Evolutionary conservation across 2,329 filamentous ascomycete species (phyloP), one percentile per base, ranked within the genome.

Genomic region (Pezicula rhizophila): DNA sequence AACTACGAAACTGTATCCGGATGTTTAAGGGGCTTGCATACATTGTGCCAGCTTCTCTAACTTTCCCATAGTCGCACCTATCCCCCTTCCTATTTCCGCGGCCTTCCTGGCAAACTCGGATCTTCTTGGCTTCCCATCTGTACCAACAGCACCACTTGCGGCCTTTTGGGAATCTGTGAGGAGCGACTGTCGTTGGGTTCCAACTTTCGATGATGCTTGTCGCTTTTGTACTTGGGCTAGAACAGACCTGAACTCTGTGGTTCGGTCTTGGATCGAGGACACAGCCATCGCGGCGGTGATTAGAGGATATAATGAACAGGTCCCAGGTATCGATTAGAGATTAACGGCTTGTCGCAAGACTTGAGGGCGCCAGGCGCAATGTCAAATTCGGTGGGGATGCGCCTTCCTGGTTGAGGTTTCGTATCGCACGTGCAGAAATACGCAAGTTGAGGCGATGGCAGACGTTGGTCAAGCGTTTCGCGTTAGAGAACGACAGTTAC

Each of bases 71-170:
- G 93, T 97, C 49, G 80, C 85, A 11, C 86, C 87, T 57, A 99
- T 97, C 28, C 90, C 90, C 59, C 89, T 80, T 47, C 92, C 93
- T 62, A 99, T 96, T 59, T 93, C 87, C 38, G 89, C 89, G 7
- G 93, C 93, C 65, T 85, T 85, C 60, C 90, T 82, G 61, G 93
- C 93, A 70, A 99, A 99, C 63, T 97, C 93, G 52, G 89, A 95
- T 59, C 89, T 80, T 56, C 76, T 73, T n/a, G 74, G 75, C 48
- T 71, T 75, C 49, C 64, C 68, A 51, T 65, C 63, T 37, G 64
- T 65, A 44, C 66, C 66, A 47, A 67, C 70, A 57, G 74, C 70
- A 52, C 76, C 76, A 62, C 79, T 74, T 18, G 79, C 77, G 20
- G 77, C 78, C 71, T 86, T 87, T 67, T 92, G 84, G 41, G 83